Evolutionary conservation across 768 basidiomycete genomes (phyloP), one percentile per base, ranked within the genome.

Genomic region (Boletellus ananiceps): DNA sequence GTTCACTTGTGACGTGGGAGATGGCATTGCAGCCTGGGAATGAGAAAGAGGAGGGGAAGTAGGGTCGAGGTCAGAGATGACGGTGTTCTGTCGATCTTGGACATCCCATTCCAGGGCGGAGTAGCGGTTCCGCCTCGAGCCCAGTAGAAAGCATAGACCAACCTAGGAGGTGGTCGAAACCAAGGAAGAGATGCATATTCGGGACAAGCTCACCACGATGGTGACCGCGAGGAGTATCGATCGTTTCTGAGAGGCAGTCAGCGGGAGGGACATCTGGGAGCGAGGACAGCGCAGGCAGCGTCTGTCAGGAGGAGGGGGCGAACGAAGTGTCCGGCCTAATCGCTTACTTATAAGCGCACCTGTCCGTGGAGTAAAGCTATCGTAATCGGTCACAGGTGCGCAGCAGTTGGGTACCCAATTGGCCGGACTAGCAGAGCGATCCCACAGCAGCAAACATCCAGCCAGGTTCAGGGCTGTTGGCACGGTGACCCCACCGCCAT

Each of bases 231-330:
- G 54, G 0, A 68, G 41, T 23, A 67, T 38, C 9, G 65, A 64
- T 12, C 65, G 62, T 39, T 60, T 68, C 43, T 68, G 65, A 21
- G 65, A 59, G 5, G 62, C 39, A 8, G 65, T 65, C 19, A 64
- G 34, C 8, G 64, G 57, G 47, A 64, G 18, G 32, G 42, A n/a
- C 65, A 66, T 66, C 4, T 19, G 42, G 37, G 21, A 5, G 29
- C 40, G 15, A 40, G 4, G 23, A 9, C 29, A 27, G 4, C 19
- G 3, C n/a, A n/a, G n/a, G n/a, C n/a, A n/a, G n/a, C n/a, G n/a
- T n/a, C 19, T 19, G 27, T 27, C 27, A 27, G 27, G 8, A 5
- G 19, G 19, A 27, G 27, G 27, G n/a, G n/a, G n/a, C n/a, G n/a
- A n/a, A n/a, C n/a, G n/a, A n/a, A n/a, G 27, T 27, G 5, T 27